Evolutionary conservation across 1,284 basidiomycete genomes (phyloP), one percentile per base, ranked within the genome.

Genomic region (Ceratobasidium sp.): DNA sequence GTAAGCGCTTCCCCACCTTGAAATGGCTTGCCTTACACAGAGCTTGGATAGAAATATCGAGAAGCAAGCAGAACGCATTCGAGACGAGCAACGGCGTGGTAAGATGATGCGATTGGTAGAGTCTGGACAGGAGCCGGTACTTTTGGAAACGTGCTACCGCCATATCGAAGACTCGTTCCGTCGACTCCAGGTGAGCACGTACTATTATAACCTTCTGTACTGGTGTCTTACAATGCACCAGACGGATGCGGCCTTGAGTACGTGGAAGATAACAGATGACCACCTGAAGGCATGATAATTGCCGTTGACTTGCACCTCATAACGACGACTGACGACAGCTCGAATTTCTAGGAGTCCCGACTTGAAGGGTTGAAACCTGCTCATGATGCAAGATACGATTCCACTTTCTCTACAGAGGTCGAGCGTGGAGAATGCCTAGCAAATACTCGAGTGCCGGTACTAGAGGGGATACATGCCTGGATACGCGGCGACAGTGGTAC

Each of bases 391-490:
- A 35, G 58, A 31, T 67, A 67, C n/a, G 31, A 40, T 38, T 67
- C 62, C n/a, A n/a, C 1, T 3, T 32, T 53, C 34, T 53, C 62
- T 2, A 45, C 40, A 5, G 25, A 43, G 1, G 34, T 67, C 12
- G 12, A 42, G 13, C 49, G 62, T 12, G 35, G 34, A 13, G 53
- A 54, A 25, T 72, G 71, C 20, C 54, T 69, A 15, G 38, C 52
- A 12, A 71, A 70, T 15, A 75, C 74, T 3, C 73, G 74, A 13
- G 58, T 52, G 3, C 45, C 53, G 15, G 57, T 73, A 8, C 47
- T 75, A 2, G 45, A 70, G 3, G 72, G 72, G 25, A 49, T 75
- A 13, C 34, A 50, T 7, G 45, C 17, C 1, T 74, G 72, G 74
- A 50, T 40, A 20, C 22, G 27, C 15, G 34, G 53, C 52, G 13